Evolutionary conservation across 2,329 filamentous ascomycete species (phyloP).

Genomic region (Coniella lustricola): DNA sequence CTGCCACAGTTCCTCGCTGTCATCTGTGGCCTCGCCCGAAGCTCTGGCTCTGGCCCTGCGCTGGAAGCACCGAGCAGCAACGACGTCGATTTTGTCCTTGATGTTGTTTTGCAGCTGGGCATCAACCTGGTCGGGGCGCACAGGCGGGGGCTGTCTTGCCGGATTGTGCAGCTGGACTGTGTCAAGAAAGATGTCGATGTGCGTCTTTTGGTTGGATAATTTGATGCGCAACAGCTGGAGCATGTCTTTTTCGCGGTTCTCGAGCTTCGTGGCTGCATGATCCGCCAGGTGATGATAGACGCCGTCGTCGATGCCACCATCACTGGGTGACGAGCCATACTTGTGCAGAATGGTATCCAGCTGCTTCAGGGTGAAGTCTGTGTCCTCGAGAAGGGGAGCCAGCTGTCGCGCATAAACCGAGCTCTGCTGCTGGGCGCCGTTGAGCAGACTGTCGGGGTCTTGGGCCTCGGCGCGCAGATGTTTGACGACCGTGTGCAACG

Average conservation of each 20-base stretch:
- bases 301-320: conserved; percentile 24
- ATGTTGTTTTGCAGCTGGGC: conserved; percentile 43
- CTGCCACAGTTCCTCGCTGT: conserved; percentile 49
- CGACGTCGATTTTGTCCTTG: conserved; percentile 53
- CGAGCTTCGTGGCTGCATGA: conserved; percentile 17
- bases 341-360: conserved; percentile 46
- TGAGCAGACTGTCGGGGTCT: conserved; percentile 49
- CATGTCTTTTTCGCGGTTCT: conserved; percentile 31
- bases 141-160: conserved; percentile 29
- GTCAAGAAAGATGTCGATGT: conserved; percentile 50
- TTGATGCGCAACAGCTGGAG: conserved; percentile 37
- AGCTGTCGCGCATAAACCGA: conserved; percentile 44
- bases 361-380: conserved; percentile 47
- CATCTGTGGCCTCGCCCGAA: conserved; percentile 24
- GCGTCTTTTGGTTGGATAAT: conserved; percentile 44
- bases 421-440: conserved; percentile 27
- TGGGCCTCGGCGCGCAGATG: conserved; percentile 52
- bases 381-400: conserved; percentile 45
- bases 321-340: conserved; percentile 24
- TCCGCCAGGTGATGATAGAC: background rate
- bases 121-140: conserved; percentile 27
- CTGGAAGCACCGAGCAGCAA: conserved; percentile 45
- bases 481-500: conserved; percentile 48
- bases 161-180: conserved; percentile 47
- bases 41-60: conserved; percentile 27